Percentiles rank a stretch among this genome's conserved stretches.
Evolutionary conservation across 2,329 filamentous ascomycete species (phyloP).

Genomic region (Fusarium graminum): DNA sequence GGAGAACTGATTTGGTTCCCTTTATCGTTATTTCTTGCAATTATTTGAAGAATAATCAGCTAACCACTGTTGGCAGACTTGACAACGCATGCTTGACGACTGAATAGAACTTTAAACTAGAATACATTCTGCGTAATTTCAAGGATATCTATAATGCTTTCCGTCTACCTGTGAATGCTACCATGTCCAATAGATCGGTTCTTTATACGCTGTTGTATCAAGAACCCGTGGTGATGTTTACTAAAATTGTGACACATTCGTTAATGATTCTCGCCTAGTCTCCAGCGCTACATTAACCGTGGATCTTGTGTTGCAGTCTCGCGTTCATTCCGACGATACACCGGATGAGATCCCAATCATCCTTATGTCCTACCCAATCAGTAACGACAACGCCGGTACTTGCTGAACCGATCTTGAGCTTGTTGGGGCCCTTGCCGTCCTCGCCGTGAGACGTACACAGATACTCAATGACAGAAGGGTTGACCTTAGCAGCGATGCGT

Average conservation of each 20-base stretch:
- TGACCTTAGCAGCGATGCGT: constrained; percentile 87
- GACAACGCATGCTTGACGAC: not conserved
- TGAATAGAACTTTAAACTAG: not conserved
- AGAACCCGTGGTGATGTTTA: no score
- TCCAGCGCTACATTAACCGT: constrained; percentile 26
- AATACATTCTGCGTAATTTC: not conserved
- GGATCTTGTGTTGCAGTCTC: constrained; percentile 66
- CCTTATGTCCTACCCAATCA: constrained; percentile 90
- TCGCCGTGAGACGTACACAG: constrained; percentile 70
- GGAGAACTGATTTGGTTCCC: constrained; percentile 67
- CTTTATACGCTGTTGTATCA: no score
- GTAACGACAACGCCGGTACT: constrained; percentile 90
- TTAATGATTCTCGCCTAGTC: not conserved
- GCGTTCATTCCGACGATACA: constrained; percentile 94
- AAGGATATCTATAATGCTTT: not conserved
- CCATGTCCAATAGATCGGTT: not conserved
- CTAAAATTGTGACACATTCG: not conserved
- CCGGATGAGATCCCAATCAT: constrained; percentile 90
- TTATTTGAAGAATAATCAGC: constrained; percentile 4
- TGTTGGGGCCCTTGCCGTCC: constrained; percentile 62
- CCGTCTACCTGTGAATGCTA: not conserved
- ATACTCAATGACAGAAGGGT: constrained; percentile 78
- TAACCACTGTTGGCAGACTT: constrained; percentile 24
- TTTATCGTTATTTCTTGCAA: constrained; percentile 15
- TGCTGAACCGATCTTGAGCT: constrained; percentile 73